These are phyloP conservation scores for Kodamaea restingae DNA, from an alignment of 805 yeast genomes.

Conservation along the genomic window DNA sequence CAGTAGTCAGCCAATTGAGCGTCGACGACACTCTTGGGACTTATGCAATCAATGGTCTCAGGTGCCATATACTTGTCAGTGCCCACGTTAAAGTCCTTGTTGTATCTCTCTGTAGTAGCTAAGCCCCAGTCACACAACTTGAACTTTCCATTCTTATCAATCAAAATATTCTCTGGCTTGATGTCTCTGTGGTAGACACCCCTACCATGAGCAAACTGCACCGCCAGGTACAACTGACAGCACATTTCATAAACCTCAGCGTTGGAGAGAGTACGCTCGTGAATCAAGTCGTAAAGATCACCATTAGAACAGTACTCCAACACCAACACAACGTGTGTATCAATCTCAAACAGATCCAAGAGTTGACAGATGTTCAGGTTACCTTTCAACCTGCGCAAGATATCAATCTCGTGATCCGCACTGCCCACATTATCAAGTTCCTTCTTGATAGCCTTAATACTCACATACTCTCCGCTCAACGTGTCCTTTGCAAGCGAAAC, in stretches of 20 bases:
- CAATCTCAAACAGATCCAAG: conserved; percentile 54
- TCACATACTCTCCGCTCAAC: conserved; percentile 33
- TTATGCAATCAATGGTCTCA: conserved; percentile 41
- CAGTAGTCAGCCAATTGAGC: conserved; percentile 46
- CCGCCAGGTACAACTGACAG: conserved; percentile 49
- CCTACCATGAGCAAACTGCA: conserved; percentile 50
- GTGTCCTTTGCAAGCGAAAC: conserved; percentile 51
- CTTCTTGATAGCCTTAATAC: conserved; percentile 52
- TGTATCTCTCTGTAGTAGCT: conserved; percentile 24
- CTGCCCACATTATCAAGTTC: conserved; percentile 28
- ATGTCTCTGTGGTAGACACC: conserved; percentile 58
- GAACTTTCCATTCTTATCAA: conserved; percentile 50
- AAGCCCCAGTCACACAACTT: conserved; percentile 59
- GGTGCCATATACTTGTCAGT: conserved; percentile 63
- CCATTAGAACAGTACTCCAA: conserved; percentile 66
- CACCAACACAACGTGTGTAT: conserved; percentile 49
- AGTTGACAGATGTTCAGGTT: conserved; percentile 53
- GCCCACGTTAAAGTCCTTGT: conserved; percentile 42
- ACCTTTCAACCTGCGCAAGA: conserved; percentile 34
- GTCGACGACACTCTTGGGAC: conserved; percentile 4
- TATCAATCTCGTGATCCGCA: conserved; percentile 48
- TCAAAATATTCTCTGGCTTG: conserved; percentile 55
- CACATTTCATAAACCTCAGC: conserved; percentile 18
- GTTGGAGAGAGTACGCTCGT: conserved; percentile 15
- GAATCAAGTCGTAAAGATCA: conserved; percentile 60